These are phyloP conservation scores for Alternaria arbusti DNA, from an alignment of 2,329 filamentous ascomycete genomes.

Conservation along the genomic window DNA sequence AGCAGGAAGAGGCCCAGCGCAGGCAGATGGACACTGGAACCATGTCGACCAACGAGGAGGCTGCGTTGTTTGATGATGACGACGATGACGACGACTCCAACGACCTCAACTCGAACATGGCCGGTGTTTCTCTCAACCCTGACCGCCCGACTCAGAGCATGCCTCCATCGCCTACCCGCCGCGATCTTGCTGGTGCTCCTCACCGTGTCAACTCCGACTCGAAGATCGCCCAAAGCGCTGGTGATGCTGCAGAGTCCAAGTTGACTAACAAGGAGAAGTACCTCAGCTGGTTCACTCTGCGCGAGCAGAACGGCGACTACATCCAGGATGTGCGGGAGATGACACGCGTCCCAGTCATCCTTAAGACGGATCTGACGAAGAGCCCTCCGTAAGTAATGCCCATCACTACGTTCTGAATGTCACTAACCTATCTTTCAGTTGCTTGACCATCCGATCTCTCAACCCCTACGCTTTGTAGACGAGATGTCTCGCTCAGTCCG, in stretches of 20 bases:
- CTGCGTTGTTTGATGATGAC: slow-evolving; percentile 95
- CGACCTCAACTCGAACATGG: slow-evolving; percentile 88
- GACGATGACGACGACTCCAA: slow-evolving; percentile 80
- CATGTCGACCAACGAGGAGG: slow-evolving; percentile 89
- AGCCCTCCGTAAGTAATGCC: slow-evolving; percentile 88
- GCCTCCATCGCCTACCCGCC: slow-evolving; percentile 85
- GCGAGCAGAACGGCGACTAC: slow-evolving; percentile 92
- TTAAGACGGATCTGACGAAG: slow-evolving; percentile 98
- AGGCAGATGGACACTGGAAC: slow-evolving; percentile 95
- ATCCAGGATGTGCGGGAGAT: slow-evolving; percentile 99
- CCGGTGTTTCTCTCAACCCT: slow-evolving; percentile 80
- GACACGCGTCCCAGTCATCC: slow-evolving; percentile 94
- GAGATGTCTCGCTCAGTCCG: slow-evolving; percentile 1
- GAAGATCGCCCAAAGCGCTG: slow-evolving; percentile 73
- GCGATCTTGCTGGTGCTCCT: slow-evolving; percentile 70
- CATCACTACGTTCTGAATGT: background rate
- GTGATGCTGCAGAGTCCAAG: slow-evolving; percentile 77
- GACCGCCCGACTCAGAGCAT: slow-evolving; percentile 96
- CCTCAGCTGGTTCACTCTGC: slow-evolving; percentile 82
- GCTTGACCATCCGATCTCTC: slow-evolving; percentile 81
- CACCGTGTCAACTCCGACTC: slow-evolving; percentile 93
- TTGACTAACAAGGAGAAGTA: slow-evolving; percentile 96
- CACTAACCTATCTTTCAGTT: slow-evolving; percentile 57
- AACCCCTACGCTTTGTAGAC: slow-evolving; percentile 73
- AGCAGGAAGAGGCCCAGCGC: slow-evolving; percentile 87